phyloP scores from a whole-genome alignment of 2,329 filamentous ascomycete species.

The Chalara sp. region DNA sequence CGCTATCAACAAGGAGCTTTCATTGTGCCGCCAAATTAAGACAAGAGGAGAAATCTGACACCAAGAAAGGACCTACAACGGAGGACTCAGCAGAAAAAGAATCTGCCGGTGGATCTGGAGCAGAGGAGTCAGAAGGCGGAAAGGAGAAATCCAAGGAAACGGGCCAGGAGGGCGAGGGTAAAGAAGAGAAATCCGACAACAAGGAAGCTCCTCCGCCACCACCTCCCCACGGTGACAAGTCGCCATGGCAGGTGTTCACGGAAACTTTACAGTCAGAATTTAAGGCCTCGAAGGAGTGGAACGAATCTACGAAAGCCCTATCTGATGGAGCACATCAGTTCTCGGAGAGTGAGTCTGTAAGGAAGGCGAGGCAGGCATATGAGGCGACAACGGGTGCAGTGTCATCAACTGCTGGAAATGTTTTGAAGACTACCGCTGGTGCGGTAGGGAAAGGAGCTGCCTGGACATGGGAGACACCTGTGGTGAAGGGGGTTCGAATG shows the following conservation, averaged over 20 bases:
- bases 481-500: conserved; percentile 84
- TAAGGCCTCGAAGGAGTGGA: conserved; percentile 97
- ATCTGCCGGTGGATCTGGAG: conserved; percentile 10
- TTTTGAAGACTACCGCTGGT: conserved; percentile 77
- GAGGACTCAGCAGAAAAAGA: conserved; percentile 15
- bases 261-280: conserved; percentile 94
- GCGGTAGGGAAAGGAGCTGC: conserved; percentile 85
- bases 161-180: conserved; percentile 20
- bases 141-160: conserved; percentile 31
- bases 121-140: conserved; percentile 26
- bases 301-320: conserved; percentile 94
- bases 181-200: conserved; percentile 36
- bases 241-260: conserved; percentile 96
- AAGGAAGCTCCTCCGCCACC: conserved; percentile 71
- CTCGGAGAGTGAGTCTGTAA: conserved; percentile 85
- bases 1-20: conserved; percentile 15
- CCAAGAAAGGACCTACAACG: conserved; percentile 7
- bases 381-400: conserved; percentile 80
- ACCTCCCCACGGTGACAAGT: conserved; percentile 96
- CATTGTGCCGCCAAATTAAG: conserved; percentile 18
- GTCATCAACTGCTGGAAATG: conserved; percentile 68
- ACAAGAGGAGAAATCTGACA: conserved; percentile 19
- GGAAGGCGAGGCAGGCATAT: conserved; percentile 79
- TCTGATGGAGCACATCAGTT: conserved; percentile 86
- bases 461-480: conserved; percentile 95